Base-by-base conservation (phyloP, 768 basidiomycete genomes). In the Coprinellus aureogranulatus region DNA sequence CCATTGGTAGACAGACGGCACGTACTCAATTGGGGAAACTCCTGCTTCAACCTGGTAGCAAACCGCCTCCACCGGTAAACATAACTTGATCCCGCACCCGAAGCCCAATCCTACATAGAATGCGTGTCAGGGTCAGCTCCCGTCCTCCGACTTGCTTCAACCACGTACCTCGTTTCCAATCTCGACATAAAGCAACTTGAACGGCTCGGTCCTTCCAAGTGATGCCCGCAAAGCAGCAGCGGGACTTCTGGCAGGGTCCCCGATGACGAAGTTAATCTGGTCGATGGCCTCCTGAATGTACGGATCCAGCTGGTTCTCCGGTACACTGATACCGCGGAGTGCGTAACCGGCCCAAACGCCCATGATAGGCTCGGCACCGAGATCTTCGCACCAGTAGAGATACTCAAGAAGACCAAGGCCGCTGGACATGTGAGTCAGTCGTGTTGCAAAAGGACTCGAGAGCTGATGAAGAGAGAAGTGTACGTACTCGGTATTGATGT, bases 181-280 rank as follows among this genome's bases (percentile, higher is more conserved):
- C 64, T 85, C 82, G 4, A 84, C 70, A 57, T 73, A 81, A 1
- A 65, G 73, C 54, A 86, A 66, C 0, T 63, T 62, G 66, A 83
- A 87, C 1, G 85, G 83, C 22, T 77, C 73, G 2, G 81, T 76
- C 46, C 77, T 83, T 20, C 85, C 85, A 10, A 84, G 69, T 2
- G 81, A 81, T 4, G 82, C 78, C 4, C 84, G 75, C 25, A 81
- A 63, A 22, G 81, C 81, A 58, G 77, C 80, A 31, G 74, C 65
- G 53, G 71, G 68, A 55, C 77, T 83, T 41, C 72, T 77, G 8
- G 69, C 59, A 14, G 79, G 70, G 58, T 83, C 76, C 2, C 85
- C 85, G 18, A 86, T 77, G 12, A 79, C 84, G 59, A 86, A 87
- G 64, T 85, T 82, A 59, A 85, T 83, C 77, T 87, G 84, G 55